Percentiles rank a stretch among this genome's conserved stretches.
phyloP scores from a whole-genome alignment of 1,139 yeast genomes.

The Hyphopichia pseudoburtonii region DNA sequence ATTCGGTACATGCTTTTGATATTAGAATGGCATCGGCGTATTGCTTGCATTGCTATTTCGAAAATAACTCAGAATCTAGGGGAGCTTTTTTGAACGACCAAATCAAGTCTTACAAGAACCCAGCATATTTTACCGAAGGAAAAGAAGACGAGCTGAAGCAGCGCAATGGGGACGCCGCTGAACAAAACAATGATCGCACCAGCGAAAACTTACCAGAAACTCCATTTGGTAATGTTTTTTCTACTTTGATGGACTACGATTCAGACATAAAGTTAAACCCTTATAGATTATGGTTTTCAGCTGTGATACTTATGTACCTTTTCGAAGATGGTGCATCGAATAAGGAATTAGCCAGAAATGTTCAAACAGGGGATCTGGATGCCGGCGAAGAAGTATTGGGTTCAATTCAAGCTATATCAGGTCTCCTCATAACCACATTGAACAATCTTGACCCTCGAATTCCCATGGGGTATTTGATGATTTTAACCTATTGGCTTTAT shows the following conservation, averaged over 20 bases:
- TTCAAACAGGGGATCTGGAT: constrained; percentile 66
- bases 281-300: constrained; percentile 83
- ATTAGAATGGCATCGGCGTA: constrained; percentile 70
- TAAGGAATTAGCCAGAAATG: constrained; percentile 48
- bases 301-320: constrained; percentile 61
- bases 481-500: constrained; percentile 73
- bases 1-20: constrained; percentile 83
- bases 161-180: constrained; percentile 3
- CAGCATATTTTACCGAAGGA: constrained; percentile 15
- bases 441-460: constrained; percentile 70
- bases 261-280: constrained; percentile 78
- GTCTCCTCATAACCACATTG: constrained; percentile 67
- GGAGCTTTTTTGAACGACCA: constrained; percentile 65
- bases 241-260: constrained; percentile 74
- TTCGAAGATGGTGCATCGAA: constrained; percentile 58
- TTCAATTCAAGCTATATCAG: constrained; percentile 79
- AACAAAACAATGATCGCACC: not conserved
- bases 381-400: constrained; percentile 74
- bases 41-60: constrained; percentile 67
- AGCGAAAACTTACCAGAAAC: constrained; percentile 10
- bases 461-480: constrained; percentile 75
- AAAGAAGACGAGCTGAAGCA: constrained; percentile 4
- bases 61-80: constrained; percentile 63
- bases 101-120: constrained; percentile 44
- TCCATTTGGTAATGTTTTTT: constrained; percentile 57